Percentiles rank a stretch among this genome's conserved stretches.
These are phyloP conservation scores for Seminavis robusta DNA, from an alignment of 108 stramenopile genomes.

Conservation along the genomic window DNA sequence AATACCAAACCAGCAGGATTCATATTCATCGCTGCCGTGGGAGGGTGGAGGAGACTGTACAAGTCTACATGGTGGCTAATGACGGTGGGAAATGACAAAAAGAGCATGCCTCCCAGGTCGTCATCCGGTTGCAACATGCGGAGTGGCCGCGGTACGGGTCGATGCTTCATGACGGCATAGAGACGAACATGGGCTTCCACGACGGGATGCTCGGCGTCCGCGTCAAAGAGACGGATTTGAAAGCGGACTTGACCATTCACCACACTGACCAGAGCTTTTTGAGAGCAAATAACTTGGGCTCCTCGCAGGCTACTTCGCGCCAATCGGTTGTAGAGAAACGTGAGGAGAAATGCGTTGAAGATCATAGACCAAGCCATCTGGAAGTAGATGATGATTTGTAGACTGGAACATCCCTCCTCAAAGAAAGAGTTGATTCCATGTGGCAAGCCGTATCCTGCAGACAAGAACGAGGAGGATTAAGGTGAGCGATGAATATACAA, in stretches of 20 bases:
- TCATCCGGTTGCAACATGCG: slow-evolving; percentile 63
- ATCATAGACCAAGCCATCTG: slow-evolving; percentile 76
- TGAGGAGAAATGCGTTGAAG: slow-evolving; percentile 65
- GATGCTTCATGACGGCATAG: slow-evolving; percentile 52
- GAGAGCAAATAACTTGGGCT: slow-evolving; percentile 63
- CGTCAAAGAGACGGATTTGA: slow-evolving; percentile 57
- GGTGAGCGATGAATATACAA: background rate
- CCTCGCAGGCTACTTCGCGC: slow-evolving; percentile 53
- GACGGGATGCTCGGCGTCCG: slow-evolving; percentile 59
- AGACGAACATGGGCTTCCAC: slow-evolving; percentile 87
- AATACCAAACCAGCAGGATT: slow-evolving; percentile 32
- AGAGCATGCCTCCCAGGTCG: slow-evolving; percentile 52
- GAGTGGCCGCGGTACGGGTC: slow-evolving; percentile 44
- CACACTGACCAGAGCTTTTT: slow-evolving; percentile 64
- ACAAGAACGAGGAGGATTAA: slow-evolving; percentile 1
- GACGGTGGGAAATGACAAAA: slow-evolving; percentile 43
- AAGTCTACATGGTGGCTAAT: slow-evolving; percentile 63
- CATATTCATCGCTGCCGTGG: slow-evolving; percentile 8
- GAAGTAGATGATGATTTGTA: slow-evolving; percentile 63
- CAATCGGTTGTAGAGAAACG: slow-evolving; percentile 68
- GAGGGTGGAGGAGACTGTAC: slow-evolving; percentile 38
- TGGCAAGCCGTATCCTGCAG: slow-evolving; percentile 42
- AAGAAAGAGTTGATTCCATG: slow-evolving; percentile 63
- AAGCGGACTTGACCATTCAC: slow-evolving; percentile 23
- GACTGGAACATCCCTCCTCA: slow-evolving; percentile 45